A percentile compares a stretch with the other conserved stretches of the same genome.
Conservation (phyloP, 371 early-diverging fungal genomes). For the Lichtheimia ramosa region DNA sequence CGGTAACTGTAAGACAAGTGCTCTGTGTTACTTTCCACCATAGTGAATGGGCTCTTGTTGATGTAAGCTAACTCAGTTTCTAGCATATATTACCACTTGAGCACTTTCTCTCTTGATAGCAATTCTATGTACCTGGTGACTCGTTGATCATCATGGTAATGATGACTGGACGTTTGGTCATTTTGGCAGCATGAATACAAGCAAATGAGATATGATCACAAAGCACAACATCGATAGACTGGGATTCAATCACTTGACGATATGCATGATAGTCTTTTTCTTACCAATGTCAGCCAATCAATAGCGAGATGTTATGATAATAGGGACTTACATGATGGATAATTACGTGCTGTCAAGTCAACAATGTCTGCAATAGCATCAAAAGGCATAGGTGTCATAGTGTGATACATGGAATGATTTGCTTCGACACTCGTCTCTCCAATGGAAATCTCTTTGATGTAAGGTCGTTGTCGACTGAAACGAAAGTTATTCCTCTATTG, state of each 20-base stretch:
- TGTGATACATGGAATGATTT: no score
- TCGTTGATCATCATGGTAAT: constrained; percentile 5
- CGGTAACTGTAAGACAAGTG: constrained; percentile 12
- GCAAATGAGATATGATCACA: constrained; percentile 12
- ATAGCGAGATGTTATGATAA: no score
- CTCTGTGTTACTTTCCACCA: constrained; percentile 13
- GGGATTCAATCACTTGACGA: not conserved
- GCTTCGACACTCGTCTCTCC: no score
- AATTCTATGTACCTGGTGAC: constrained; percentile 4
- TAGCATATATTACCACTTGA: not conserved
- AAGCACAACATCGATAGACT: constrained; percentile 9
- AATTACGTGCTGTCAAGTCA: no score
- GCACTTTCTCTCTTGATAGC: not conserved
- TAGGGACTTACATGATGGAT: no score
- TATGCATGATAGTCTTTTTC: not conserved
- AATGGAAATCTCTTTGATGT: no score
- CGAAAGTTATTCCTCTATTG: no score
- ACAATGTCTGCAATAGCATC: no score
- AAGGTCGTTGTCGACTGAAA: no score
- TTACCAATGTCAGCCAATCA: no score
- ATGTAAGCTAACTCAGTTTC: constrained; percentile 26
- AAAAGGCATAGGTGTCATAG: no score
- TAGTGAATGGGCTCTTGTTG: constrained; percentile 8
- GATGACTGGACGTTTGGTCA: constrained; percentile 6
- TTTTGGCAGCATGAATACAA: constrained; percentile 12